Evolutionary conservation across 2,329 filamentous ascomycete species (phyloP), one percentile per base, ranked within the genome.

Genomic region (Pseudocercospora macadamiae): DNA sequence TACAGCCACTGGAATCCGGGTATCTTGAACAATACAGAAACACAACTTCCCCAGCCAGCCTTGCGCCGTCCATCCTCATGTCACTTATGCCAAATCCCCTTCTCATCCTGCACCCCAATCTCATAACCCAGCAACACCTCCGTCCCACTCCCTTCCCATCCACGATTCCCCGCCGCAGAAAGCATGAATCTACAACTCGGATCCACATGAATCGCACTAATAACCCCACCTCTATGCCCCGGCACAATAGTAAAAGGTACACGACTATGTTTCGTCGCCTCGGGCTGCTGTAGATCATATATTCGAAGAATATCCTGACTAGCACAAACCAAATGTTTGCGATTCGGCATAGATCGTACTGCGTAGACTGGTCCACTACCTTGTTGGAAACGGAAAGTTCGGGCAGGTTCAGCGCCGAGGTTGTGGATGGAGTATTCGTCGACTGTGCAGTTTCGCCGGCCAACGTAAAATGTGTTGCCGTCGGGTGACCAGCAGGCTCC

Each of bases 171-270:
- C 3, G 91, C 93, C 0, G 91, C 90, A 1, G 90, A 93, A 30
- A 99, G 84, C 89, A 99, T 93, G 71, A 93, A 97, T 16, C 87
- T 83, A 72, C 91, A 93, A 0, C 91, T 90, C 3, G 90, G 90
- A 73, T 99, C 95, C 47, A 97, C 82, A 70, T 93, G 95, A 8
- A 97, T 78, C 60, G 89, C 87, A 0, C 89, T 91, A 39, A 97
- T 93, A 39, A 96, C 91, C 44, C 93, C 93, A 0, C 93, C 93
- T 14, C 91, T 81, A 70, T 89, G 95, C 0, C 95, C 95, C 0
- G 95, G 95, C 21, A 99, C 88, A 65, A 99, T 97, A n/a, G 96
- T 83, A 74, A 97, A 99, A 0, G 95, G 95, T 0, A 96, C 91
- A n/a, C 47, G 47, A 0, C 90, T 90, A 71, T 91, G 89, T 30